Evolutionary conservation across 768 basidiomycete species (phyloP).

Genomic region (Cantharellus anzutake): DNA sequence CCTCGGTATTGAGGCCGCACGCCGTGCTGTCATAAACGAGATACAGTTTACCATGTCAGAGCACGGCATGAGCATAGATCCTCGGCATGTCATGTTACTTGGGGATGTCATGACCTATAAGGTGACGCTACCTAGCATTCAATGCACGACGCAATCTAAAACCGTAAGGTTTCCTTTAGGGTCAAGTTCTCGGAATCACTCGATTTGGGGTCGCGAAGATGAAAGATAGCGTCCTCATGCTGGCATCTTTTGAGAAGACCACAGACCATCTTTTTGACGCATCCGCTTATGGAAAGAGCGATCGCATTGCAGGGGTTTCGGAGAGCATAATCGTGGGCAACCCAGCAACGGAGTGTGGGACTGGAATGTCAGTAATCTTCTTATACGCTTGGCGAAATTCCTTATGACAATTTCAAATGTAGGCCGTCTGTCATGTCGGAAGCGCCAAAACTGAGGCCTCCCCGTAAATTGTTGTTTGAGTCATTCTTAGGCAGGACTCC

Average conservation of each 20-base stretch:
- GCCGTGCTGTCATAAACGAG: conserved; percentile 86
- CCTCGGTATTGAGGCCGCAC: conserved; percentile 94
- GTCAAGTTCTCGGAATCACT: conserved; percentile 94
- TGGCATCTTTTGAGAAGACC: conserved; percentile 98
- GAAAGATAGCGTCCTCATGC: conserved; percentile 98
- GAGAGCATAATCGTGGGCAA: conserved; percentile 99
- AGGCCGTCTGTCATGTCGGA: background rate
- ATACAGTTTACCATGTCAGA: conserved; percentile 94
- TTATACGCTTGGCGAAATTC: background rate
- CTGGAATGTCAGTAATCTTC: conserved; percentile 51
- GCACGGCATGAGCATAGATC: conserved; percentile 97
- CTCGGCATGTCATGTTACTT: conserved; percentile 93
- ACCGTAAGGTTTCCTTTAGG: conserved; percentile 26
- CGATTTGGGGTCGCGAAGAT: conserved; percentile 98
- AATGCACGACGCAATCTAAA: background rate
- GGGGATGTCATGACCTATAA: conserved; percentile 99
- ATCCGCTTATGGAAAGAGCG: conserved; percentile 87
- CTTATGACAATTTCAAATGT: background rate
- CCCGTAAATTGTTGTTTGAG: background rate
- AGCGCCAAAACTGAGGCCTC: background rate
- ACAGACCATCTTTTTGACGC: conserved; percentile 99
- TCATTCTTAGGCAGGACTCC: background rate
- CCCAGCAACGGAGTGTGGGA: conserved; percentile 83
- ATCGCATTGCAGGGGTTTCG: conserved; percentile 88
- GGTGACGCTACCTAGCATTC: conserved; percentile 22